Conservation (phyloP, 2,329 filamentous ascomycete species). For the Fusarium chaquense region DNA sequence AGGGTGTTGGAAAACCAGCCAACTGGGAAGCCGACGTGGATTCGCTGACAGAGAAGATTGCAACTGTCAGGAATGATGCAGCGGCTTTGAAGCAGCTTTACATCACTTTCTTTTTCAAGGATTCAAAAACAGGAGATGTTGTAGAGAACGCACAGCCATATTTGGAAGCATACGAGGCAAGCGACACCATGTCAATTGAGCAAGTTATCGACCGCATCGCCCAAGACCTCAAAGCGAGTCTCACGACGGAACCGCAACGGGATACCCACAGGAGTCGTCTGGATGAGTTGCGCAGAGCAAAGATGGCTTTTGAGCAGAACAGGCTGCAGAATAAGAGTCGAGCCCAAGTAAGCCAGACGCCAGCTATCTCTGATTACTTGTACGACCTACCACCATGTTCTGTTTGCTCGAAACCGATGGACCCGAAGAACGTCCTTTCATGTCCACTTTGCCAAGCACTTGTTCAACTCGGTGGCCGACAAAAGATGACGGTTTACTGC, state of each 20-base stretch:
- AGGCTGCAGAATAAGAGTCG: conserved; percentile 55
- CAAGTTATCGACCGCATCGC: conserved; percentile 53
- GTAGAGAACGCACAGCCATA: conserved; percentile 55
- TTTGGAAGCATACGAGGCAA: conserved; percentile 53
- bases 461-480: conserved; percentile 52
- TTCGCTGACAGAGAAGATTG: conserved; percentile 52
- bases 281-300: conserved; percentile 62
- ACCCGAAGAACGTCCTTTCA: conserved; percentile 54
- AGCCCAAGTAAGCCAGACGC: conserved; percentile 48
- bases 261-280: conserved; percentile 56
- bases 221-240: conserved; percentile 49
- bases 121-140: conserved; percentile 50
- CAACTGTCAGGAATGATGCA: conserved; percentile 48
- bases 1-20: conserved; percentile 52
- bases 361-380: conserved; percentile 49
- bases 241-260: conserved; percentile 52
- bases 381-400: conserved; percentile 56
- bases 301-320: conserved; percentile 62
- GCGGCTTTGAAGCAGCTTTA: conserved; percentile 56
- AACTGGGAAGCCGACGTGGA: conserved; percentile 52
- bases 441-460: conserved; percentile 62
- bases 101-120: conserved; percentile 57
- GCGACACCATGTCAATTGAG: conserved; percentile 48
- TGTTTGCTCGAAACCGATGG: conserved; percentile 54
- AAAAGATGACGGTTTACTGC: conserved; percentile 59